phyloP scores from a whole-genome alignment of 2,329 filamentous ascomycete genomes.

The Trichoderma koningiopsis region DNA sequence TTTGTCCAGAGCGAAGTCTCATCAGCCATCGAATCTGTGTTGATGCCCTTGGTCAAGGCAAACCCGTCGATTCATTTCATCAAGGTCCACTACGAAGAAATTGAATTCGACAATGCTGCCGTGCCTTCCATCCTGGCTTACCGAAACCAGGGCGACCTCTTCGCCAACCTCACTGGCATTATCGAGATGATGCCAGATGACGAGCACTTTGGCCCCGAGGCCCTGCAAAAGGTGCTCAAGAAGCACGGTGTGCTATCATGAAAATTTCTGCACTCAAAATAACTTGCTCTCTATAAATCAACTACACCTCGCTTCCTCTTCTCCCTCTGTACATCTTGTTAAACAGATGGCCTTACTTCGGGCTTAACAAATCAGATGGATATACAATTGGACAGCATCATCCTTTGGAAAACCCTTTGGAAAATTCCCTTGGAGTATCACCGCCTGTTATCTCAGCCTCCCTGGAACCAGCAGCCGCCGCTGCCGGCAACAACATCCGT shows the following conservation, averaged over 20 bases:
- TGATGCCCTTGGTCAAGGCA: conserved; percentile 71
- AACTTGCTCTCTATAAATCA: conserved; percentile 11
- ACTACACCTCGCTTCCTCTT: neutral
- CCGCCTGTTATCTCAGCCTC: conserved; percentile 12
- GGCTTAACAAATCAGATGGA: neutral
- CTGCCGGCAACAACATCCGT: conserved; percentile 7
- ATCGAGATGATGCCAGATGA: conserved; percentile 81
- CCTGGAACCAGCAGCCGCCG: neutral
- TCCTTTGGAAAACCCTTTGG: neutral
- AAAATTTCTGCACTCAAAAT: neutral
- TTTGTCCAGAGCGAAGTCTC: conserved; percentile 73
- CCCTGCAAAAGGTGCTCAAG: conserved; percentile 55
- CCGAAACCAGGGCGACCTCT: conserved; percentile 81
- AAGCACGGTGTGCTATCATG: conserved; percentile 55
- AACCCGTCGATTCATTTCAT: conserved; percentile 80
- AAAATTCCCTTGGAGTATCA: neutral
- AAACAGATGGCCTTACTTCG: conserved; percentile 14
- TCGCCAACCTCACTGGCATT: conserved; percentile 85
- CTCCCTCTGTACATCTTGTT: neutral
- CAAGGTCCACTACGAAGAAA: conserved; percentile 87
- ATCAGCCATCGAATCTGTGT: conserved; percentile 73
- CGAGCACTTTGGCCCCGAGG: conserved; percentile 57
- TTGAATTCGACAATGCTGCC: conserved; percentile 88
- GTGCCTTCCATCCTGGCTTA: conserved; percentile 90
- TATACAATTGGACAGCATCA: conserved; percentile 5